Conservation (phyloP, 2,329 filamentous ascomycete species). For the Neobulgaria alba region DNA sequence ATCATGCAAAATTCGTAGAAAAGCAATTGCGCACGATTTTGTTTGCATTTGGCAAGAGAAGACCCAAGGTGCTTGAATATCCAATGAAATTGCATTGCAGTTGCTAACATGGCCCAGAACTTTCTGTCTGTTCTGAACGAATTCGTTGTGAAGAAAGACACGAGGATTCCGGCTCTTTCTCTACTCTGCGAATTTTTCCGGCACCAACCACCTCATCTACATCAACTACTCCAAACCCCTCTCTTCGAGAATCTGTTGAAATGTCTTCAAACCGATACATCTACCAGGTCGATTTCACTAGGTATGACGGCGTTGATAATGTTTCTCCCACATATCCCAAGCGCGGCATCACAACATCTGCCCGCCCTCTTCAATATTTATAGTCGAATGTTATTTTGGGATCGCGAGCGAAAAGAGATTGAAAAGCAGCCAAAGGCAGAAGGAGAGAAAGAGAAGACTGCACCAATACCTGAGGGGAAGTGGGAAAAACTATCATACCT, state of each 20-base stretch:
- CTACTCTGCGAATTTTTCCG: conserved; percentile 67
- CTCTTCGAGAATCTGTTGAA: conserved; percentile 63
- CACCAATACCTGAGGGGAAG: conserved; percentile 26
- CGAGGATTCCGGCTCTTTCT: conserved; percentile 54
- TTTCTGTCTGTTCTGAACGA: conserved; percentile 58
- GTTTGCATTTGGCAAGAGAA: conserved; percentile 48
- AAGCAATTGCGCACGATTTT: conserved; percentile 37
- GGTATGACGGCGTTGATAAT: conserved; percentile 70
- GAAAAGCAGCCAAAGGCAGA: conserved; percentile 7
- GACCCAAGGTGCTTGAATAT: conserved; percentile 46
- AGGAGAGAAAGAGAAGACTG: conserved; percentile 23
- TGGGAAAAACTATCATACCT: conserved; percentile 61
- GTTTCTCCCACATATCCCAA: conserved; percentile 74
- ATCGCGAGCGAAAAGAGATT: conserved; percentile 31
- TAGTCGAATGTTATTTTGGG: conserved; percentile 72
- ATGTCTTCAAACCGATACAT: conserved; percentile 70
- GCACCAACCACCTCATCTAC: conserved; percentile 69
- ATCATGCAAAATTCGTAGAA: conserved; percentile 37
- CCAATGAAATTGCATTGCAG: neutral
- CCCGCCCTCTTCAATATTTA: conserved; percentile 76
- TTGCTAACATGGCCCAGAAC: conserved; percentile 37
- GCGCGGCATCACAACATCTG: conserved; percentile 58
- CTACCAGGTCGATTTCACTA: conserved; percentile 66
- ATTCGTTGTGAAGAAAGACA: conserved; percentile 55
- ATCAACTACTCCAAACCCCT: conserved; percentile 61